Evolutionary conservation across 352 stramenopile species (phyloP), one percentile per base, ranked within the genome.

Genomic region (Pseudoperonospora humuli): DNA sequence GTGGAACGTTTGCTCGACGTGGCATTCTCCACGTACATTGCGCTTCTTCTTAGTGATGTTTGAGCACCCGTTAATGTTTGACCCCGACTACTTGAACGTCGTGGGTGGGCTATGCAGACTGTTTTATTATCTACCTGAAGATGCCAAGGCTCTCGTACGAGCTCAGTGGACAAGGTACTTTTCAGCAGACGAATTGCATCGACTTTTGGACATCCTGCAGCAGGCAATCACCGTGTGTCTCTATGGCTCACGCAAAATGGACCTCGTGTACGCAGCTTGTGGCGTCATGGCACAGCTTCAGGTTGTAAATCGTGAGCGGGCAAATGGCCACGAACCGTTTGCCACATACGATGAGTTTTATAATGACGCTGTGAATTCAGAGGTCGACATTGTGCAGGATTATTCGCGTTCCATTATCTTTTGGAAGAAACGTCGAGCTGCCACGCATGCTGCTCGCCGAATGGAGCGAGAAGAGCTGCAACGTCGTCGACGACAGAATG

Each of bases 371-470:
- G 73, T 87, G 8, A 90, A 90, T 50, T 81, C 67, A 5, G 78
- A 90, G 54, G 67, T 87, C n/a, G 77, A 90, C 41, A 67, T 90
- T 25, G 66, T 87, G 8, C 59, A 84, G 37, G 78, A 90, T 54
- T 90, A 90, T 40, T 54, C 66, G 14, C 73, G 71, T 8, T 90
- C 75, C 7, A 60, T 84, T 15, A 83, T 81, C 50, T 84, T 84
- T 36, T 55, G 74, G 37, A 84, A 85, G 45, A 89, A 84, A 35
- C 60, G 66, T 3, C 61, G 55, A 14, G 53, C 62, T 28, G 53
- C 41, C 2, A 60, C 32, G 10, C 54, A 17, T 38, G 18, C 43
- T 34, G 43, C 53, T 28, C 29, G 42, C 25, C 44, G 52, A 32
- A 15, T 55, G 17, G 47, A 61, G n/a, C 26, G 37, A 19, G 39